Evolutionary conservation across 306 rosid genomes (phyloP).

Genomic region (Psophocarpus tetragonolobus): DNA sequence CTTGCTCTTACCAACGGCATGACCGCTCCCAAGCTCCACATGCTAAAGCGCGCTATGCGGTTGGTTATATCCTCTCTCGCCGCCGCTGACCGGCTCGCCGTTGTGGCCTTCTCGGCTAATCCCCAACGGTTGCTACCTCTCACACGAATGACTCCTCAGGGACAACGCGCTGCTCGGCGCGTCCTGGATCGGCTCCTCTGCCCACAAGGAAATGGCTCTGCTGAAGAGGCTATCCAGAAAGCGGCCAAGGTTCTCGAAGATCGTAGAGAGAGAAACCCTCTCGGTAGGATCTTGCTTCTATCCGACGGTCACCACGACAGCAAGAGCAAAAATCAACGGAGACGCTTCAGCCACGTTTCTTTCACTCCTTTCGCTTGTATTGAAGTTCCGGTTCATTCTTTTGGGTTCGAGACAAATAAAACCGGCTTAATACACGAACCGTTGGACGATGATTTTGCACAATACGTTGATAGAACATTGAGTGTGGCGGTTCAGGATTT

Average conservation of each 20-base stretch:
- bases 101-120: conserved; percentile 53
- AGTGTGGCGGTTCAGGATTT: conserved; percentile 59
- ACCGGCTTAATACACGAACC: neutral
- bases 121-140: conserved; percentile 51
- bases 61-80: conserved; percentile 58
- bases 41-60: conserved; percentile 74
- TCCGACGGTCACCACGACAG: conserved; percentile 46
- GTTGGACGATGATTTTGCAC: neutral
- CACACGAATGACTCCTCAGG: conserved; percentile 54
- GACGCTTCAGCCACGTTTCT: conserved; percentile 26
- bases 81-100: conserved; percentile 57
- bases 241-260: conserved; percentile 65
- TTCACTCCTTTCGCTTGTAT: conserved; percentile 47
- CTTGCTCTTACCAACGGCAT: conserved; percentile 59
- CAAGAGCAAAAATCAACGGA: conserved; percentile 17
- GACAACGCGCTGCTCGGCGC: conserved; percentile 58
- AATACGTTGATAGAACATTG: conserved; percentile 21
- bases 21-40: conserved; percentile 54
- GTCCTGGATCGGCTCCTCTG: conserved; percentile 49
- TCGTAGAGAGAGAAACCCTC: conserved; percentile 58
- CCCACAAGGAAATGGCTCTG: conserved; percentile 39
- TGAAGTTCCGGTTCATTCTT: conserved; percentile 59
- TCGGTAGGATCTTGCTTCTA: conserved; percentile 49
- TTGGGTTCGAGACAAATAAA: conserved; percentile 23
- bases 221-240: conserved; percentile 52